Evolutionary conservation across 2,329 filamentous ascomycete species (phyloP), one percentile per base, ranked within the genome.

Genomic region (Elsinoe ampelina): DNA sequence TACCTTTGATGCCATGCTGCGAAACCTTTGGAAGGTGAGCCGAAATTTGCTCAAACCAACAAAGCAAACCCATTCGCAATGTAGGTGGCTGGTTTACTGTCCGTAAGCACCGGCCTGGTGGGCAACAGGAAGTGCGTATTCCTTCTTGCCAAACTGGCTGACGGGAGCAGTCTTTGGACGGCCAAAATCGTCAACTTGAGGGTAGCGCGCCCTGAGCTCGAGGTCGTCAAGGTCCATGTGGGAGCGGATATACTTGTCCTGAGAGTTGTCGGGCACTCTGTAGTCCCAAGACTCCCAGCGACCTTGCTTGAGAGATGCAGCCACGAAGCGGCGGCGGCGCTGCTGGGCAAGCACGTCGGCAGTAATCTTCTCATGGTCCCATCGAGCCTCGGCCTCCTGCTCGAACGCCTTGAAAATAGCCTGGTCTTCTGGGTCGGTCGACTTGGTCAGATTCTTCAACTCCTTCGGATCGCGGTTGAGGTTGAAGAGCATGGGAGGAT

Each of bases 401-500:
- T 86, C 77, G 67, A 95, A 95, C 45, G 80, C 81, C 8, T 80
- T 65, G 15, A 75, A 71, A 1, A 74, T 64, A 22, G 73, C 67
- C 62, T 72, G 65, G 48, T 71, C 66, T 45, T 70, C 66, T 7
- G 66, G 59, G 54, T 75, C 68, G 8, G 66, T 62, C 55, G 70
- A 75, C 10, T 64, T 68, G 17, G 74, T 82, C 54, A 95, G 74
- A 70, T 95, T 92, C 62, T 79, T 74, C n/a, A 89, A 71, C 73
- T 95, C 89, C 34, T 83, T 73, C 0, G 89, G 89, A 66, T 96
- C 91, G 17, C 75, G 71, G 43, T 77, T 76, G 5, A 96, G 77
- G 71, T 96, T 87, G 77, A 83, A 96, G 11, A 96, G 80, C 73
- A 93, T 89, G 30, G 87, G 84, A 32, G 86, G 84, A 67, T 96